These are phyloP conservation scores for Globisporangium radiosum DNA, from an alignment of 352 stramenopile genomes.

Conservation along the genomic window DNA sequence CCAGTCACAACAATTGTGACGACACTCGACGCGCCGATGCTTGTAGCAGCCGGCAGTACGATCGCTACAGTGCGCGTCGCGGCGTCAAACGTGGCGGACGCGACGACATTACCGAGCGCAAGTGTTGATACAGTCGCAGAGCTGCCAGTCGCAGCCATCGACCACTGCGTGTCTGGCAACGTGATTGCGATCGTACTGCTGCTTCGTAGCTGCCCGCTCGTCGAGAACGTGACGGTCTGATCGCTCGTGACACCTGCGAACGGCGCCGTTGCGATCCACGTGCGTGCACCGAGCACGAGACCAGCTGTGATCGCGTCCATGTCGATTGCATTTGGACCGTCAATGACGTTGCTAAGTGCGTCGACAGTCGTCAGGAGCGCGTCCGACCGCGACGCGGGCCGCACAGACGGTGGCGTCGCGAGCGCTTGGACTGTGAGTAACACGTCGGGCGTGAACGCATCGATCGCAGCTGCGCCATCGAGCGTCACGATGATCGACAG, in stretches of 20 bases:
- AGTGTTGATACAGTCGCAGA: constrained; percentile 28
- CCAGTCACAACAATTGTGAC: constrained; percentile 26
- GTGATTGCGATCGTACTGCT: constrained; percentile 36
- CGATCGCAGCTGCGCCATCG: constrained; percentile 14
- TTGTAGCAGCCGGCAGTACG: constrained; percentile 15
- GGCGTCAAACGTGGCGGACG: constrained; percentile 25
- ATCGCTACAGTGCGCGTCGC: constrained; percentile 25
- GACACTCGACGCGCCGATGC: constrained; percentile 22
- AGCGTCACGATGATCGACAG: constrained; percentile 16
- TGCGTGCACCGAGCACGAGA: constrained; percentile 33
- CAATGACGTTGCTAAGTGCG: constrained; percentile 29
- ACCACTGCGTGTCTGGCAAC: constrained; percentile 40
- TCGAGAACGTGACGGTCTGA: constrained; percentile 41
- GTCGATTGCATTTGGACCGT: constrained; percentile 33
- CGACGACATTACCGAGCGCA: constrained; percentile 20
- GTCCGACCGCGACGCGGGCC: constrained; percentile 12
- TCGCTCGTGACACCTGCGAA: constrained; percentile 42
- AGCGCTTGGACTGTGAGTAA: constrained; percentile 32
- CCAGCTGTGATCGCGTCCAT: constrained; percentile 40
- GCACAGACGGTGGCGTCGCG: constrained; percentile 33
- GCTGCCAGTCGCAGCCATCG: constrained; percentile 13
- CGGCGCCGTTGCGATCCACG: constrained; percentile 32
- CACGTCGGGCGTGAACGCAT: constrained; percentile 21
- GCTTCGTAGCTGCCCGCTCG: constrained; percentile 27
- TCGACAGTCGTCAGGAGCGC: constrained; percentile 40